phyloP scores from a whole-genome alignment of 2,329 filamentous ascomycete genomes.

The Ophiocordyceps polyrhachis-furcata region DNA sequence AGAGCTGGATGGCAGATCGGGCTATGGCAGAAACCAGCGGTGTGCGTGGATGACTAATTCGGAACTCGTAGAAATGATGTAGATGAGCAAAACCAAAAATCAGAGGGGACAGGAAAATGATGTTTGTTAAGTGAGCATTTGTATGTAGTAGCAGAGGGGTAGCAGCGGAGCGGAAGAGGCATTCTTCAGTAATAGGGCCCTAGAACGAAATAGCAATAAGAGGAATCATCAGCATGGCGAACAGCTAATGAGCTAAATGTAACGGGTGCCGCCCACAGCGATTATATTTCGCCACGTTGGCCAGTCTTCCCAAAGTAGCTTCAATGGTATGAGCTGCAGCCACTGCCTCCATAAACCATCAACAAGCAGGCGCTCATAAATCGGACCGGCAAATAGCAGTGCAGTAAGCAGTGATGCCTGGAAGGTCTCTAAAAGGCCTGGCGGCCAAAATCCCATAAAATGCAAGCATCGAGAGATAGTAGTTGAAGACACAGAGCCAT shows the following conservation, averaged over 20 bases:
- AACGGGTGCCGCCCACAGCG: slow-evolving; percentile 37
- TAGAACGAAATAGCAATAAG: slow-evolving; percentile 11
- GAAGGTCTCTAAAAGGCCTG: slow-evolving; percentile 43
- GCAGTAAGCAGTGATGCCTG: slow-evolving; percentile 52
- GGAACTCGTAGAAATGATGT: slow-evolving; percentile 93
- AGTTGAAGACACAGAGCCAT: too few species aligned
- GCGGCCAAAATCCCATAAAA: slow-evolving; percentile 65
- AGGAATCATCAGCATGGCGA: not conserved
- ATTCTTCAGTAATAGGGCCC: slow-evolving; percentile 82
- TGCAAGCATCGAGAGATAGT: slow-evolving; percentile 24
- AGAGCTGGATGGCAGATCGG: slow-evolving; percentile 65
- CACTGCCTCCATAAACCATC: slow-evolving; percentile 52
- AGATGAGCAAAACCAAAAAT: slow-evolving; percentile 88
- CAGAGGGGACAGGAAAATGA: slow-evolving; percentile 67
- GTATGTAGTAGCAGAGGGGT: slow-evolving; percentile 68
- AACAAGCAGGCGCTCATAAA: slow-evolving; percentile 62
- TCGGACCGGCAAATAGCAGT: slow-evolving; percentile 64
- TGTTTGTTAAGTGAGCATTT: slow-evolving; percentile 32
- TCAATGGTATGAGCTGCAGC: slow-evolving; percentile 33
- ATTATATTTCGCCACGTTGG: slow-evolving; percentile 74
- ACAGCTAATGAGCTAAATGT: not conserved
- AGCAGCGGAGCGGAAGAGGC: slow-evolving; percentile 78
- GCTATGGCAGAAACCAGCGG: slow-evolving; percentile 43
- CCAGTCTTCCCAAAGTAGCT: slow-evolving; percentile 51
- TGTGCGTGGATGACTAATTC: slow-evolving; percentile 56